Percentiles rank a stretch among this genome's conserved stretches.
Conservation (phyloP, 2,329 filamentous ascomycete genomes). For the Alternaria consortialis region DNA sequence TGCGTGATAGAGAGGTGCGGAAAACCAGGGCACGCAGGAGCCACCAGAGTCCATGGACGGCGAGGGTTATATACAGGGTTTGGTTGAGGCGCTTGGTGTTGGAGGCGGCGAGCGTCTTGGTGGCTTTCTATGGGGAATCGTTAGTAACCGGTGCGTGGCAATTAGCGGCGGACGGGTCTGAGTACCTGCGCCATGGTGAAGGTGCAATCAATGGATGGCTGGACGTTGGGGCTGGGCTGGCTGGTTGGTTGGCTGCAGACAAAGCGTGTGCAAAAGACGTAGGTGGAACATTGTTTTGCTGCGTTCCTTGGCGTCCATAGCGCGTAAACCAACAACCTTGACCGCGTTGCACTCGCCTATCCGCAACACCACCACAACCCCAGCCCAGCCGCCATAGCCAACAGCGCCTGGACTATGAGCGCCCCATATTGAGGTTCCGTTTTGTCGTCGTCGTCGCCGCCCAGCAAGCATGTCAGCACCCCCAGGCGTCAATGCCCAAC, state of each 20-base stretch:
- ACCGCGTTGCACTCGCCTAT: constrained; percentile 15
- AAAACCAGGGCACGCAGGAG: constrained; percentile 72
- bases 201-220: neutral
- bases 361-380: constrained; percentile 9
- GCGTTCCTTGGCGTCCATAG: constrained; percentile 3
- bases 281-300: constrained; percentile 5
- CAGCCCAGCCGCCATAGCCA: constrained; percentile 5
- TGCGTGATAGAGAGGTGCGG: constrained; percentile 65
- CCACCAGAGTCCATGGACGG: constrained; percentile 78
- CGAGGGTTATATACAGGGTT: constrained; percentile 79
- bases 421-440: constrained; percentile 19
- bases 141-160: constrained; percentile 28
- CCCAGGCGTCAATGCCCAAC: constrained; percentile 65
- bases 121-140: constrained; percentile 57
- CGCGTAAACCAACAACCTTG: constrained; percentile 15
- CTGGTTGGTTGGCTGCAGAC: neutral
- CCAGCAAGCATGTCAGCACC: constrained; percentile 63
- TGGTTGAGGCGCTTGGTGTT: constrained; percentile 81
- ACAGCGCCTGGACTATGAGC: constrained; percentile 12
- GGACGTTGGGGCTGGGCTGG: neutral
- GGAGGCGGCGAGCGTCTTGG: constrained; percentile 74
- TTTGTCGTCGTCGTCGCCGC: constrained; percentile 1
- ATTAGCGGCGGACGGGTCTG: neutral
- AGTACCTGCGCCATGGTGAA: constrained; percentile 17
- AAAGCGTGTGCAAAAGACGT: neutral